Percentiles rank a stretch among this genome's conserved stretches.
Evolutionary conservation across 2,329 filamentous ascomycete genomes (phyloP).

Genomic region (Epichloe aotearoae): DNA sequence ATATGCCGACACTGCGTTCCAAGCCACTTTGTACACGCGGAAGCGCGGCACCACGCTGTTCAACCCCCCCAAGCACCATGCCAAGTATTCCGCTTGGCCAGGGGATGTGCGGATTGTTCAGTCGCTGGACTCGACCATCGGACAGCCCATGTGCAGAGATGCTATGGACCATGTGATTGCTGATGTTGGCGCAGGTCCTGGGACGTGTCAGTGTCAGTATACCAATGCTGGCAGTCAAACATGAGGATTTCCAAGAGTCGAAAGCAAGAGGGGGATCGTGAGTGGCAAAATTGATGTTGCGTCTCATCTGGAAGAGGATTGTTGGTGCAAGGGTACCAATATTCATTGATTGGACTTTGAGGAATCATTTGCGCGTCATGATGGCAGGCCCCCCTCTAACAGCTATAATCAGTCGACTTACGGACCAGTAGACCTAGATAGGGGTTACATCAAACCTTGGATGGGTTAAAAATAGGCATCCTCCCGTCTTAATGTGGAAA

Average conservation of each 20-base stretch:
- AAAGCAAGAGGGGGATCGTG: not conserved
- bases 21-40: constrained; percentile 47
- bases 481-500: no score
- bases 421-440: no score
- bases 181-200: constrained; percentile 21
- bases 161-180: constrained; percentile 22
- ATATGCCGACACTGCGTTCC: constrained; percentile 42
- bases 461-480: no score
- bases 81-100: constrained; percentile 32
- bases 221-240: constrained; percentile 11
- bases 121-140: constrained; percentile 24
- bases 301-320: no score
- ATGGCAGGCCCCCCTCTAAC: no score
- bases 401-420: no score
- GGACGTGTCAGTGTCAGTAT: constrained; percentile 27
- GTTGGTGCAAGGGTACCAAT: no score
- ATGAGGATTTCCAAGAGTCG: not conserved
- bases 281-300: no score
- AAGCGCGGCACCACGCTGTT: constrained; percentile 14
- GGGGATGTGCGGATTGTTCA: constrained; percentile 44
- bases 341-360: no score
- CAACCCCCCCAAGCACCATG: constrained; percentile 5
- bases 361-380: no score
- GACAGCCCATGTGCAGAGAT: constrained; percentile 41
- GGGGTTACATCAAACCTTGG: no score